Conservation (phyloP, 1,139 yeast genomes). For the Oligophagozyma castellii region DNA sequence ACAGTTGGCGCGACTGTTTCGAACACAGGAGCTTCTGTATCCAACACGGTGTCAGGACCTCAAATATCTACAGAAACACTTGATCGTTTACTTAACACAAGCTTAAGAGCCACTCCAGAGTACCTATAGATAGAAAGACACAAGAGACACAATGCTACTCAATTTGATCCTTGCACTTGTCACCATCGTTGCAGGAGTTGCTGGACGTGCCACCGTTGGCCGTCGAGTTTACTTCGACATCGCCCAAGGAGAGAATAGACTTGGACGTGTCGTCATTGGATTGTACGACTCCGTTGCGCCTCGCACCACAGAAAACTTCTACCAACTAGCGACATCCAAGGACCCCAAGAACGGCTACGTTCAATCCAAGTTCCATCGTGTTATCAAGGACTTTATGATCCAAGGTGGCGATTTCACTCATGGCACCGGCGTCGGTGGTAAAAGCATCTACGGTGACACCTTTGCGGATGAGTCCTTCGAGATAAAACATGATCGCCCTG, state of each 20-base stretch:
- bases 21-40: constrained; percentile 2
- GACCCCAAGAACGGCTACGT: constrained; percentile 36
- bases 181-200: constrained; percentile 1
- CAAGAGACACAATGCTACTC: too few relatives aligned
- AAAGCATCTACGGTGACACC: constrained; percentile 56
- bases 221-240: constrained; percentile 50
- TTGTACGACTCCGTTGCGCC: constrained; percentile 65
- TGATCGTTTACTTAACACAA: constrained; percentile 21
- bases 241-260: constrained; percentile 39
- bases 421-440: constrained; percentile 61
- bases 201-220: constrained; percentile 46
- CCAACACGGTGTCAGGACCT: too few relatives aligned
- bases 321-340: constrained; percentile 43
- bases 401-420: constrained; percentile 76
- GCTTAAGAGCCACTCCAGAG: constrained; percentile 22
- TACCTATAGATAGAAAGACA: constrained; percentile 10
- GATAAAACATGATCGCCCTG: constrained; percentile 49
- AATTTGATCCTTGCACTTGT: neutral
- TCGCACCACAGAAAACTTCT: constrained; percentile 59
- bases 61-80: constrained; percentile 21
- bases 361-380: constrained; percentile 58
- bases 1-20: constrained; percentile 6
- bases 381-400: constrained; percentile 63
- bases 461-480: constrained; percentile 60
- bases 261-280: constrained; percentile 60